A percentile compares a stretch with the other conserved stretches of the same genome.
Conservation (phyloP, 345 rosid genomes). For the Salix dunnii region DNA sequence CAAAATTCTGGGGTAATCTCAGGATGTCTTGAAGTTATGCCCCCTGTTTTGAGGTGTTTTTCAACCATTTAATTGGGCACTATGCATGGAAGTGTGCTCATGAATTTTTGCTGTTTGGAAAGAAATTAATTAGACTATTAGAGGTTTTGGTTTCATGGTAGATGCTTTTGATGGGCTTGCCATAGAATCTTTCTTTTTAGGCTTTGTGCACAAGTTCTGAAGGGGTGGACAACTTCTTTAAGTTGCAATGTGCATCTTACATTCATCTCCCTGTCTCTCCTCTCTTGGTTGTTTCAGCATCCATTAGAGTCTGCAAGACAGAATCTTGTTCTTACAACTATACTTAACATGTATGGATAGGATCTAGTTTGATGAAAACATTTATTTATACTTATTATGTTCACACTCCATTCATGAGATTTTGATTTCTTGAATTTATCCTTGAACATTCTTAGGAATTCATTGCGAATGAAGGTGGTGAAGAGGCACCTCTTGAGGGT, state of each 20-base stretch:
- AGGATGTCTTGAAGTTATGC: no score
- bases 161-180: background rate
- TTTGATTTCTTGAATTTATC: constrained; percentile 12
- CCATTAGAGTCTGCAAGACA: background rate
- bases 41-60: no score
- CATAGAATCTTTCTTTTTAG: background rate
- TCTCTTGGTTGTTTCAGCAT: background rate
- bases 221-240: background rate
- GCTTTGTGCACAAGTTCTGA: background rate
- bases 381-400: background rate
- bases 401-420: background rate
- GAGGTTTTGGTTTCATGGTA: background rate
- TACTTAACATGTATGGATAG: background rate
- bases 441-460: constrained; percentile 60
- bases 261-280: background rate
- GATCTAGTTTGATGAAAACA: background rate
- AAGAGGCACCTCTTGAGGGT: constrained; percentile 95
- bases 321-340: background rate
- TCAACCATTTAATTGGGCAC: background rate
- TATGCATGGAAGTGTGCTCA: background rate
- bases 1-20: no score
- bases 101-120: no score
- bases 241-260: background rate
- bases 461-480: constrained; percentile 75
- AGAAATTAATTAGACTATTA: background rate